Evolutionary conservation across 2,329 filamentous ascomycete species (phyloP).

Genomic region (Pyrenochaeta sp.): DNA sequence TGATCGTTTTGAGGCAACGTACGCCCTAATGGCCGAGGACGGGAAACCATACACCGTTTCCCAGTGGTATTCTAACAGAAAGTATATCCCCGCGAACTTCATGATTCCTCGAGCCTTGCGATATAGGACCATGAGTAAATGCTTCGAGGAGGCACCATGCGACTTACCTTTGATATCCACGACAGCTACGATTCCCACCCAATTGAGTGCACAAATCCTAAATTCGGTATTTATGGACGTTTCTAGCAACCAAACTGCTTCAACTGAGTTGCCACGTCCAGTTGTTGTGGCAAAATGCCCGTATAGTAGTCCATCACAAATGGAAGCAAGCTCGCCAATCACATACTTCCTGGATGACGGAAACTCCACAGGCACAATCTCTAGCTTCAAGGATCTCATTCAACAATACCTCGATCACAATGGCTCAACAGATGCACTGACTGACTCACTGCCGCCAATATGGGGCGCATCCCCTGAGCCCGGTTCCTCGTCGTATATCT

Average conservation of each 20-base stretch:
- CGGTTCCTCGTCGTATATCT: slow-evolving; percentile 1
- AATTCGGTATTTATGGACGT: no score
- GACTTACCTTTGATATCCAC: background rate
- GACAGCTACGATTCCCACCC: background rate
- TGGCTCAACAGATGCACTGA: background rate
- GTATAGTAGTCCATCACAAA: no score
- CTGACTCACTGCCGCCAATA: slow-evolving; percentile 1
- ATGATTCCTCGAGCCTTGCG: no score
- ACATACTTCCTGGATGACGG: background rate
- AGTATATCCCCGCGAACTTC: no score
- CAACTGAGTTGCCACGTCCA: slow-evolving; percentile 1
- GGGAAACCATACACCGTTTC: no score
- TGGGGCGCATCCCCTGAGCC: slow-evolving; percentile 1
- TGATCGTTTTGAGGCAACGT: no score
- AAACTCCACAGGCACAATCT: background rate
- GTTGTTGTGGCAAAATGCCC: slow-evolving; percentile 4
- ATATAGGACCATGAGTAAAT: no score
- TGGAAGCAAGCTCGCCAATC: background rate
- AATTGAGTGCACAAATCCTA: no score
- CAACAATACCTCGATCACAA: background rate
- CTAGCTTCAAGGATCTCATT: background rate
- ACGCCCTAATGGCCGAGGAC: no score
- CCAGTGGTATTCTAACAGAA: no score
- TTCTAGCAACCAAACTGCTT: background rate
- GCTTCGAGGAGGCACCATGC: no score